Percentiles rank a stretch among this genome's conserved stretches.
Conservation (phyloP, 192 early-diverging fungal genomes). For the Chytriomyces hyalinus region DNA sequence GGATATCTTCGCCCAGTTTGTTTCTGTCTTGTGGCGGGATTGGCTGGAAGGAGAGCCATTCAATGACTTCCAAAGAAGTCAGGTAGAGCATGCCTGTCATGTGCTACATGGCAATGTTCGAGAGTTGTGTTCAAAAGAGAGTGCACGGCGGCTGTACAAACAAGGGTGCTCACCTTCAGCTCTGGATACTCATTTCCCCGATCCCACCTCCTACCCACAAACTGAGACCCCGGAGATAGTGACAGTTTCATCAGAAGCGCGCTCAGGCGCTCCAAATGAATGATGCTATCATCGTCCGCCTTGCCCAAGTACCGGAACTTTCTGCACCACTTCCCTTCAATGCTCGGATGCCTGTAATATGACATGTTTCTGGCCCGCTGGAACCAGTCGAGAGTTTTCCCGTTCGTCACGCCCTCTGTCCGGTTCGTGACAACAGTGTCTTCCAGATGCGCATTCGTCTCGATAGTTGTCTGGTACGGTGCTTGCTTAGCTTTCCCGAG, state of each 20-base stretch:
- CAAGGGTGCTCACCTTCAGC: not conserved
- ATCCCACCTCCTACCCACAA: conserved; percentile 2
- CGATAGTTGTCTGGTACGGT: not conserved
- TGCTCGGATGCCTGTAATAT: not conserved
- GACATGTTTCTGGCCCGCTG: not conserved
- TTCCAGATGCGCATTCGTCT: not conserved
- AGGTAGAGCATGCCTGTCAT: conserved; percentile 21
- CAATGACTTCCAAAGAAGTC: not conserved
- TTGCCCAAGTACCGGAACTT: conserved; percentile 8
- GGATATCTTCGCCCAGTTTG: not conserved
- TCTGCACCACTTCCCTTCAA: not conserved
- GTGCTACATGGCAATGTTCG: not conserved
- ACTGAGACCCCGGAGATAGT: no score
- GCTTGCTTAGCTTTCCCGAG: no score
- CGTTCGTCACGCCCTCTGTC: not conserved
- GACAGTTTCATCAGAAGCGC: not conserved
- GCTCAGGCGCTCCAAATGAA: conserved; percentile 4
- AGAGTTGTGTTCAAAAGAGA: not conserved
- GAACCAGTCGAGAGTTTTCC: conserved; percentile 14
- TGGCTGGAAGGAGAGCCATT: not conserved
- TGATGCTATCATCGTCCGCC: conserved; percentile 1
- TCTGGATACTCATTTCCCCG: not conserved
- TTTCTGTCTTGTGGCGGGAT: no score
- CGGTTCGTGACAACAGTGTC: conserved; percentile 10
- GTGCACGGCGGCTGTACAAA: not conserved